Percentiles rank a stretch among this genome's conserved stretches.
phyloP scores from a whole-genome alignment of 1,139 yeast genomes.

The Kodamaea ohmeri region DNA sequence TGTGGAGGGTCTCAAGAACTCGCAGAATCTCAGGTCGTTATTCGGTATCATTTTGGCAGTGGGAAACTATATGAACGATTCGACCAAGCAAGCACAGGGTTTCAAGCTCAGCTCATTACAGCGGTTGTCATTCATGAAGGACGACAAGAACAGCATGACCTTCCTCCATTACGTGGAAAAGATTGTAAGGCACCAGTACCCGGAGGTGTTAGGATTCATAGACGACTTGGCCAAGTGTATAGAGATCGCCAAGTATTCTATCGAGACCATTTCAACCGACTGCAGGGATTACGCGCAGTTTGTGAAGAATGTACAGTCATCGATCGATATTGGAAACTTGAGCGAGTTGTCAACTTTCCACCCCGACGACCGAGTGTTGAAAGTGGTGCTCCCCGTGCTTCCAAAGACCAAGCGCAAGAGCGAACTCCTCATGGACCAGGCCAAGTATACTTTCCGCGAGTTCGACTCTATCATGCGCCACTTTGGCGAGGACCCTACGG shows the following conservation, averaged over 20 bases:
- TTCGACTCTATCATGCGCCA: constrained; percentile 69
- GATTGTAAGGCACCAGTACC: constrained; percentile 64
- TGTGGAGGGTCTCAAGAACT: constrained; percentile 56
- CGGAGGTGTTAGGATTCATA: constrained; percentile 58
- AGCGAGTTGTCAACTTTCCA: constrained; percentile 75
- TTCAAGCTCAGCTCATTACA: constrained; percentile 74
- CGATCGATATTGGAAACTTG: constrained; percentile 72
- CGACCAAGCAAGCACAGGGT: constrained; percentile 77
- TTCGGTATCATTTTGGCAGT: constrained; percentile 77
- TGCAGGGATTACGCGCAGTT: constrained; percentile 56
- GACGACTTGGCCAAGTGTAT: constrained; percentile 58
- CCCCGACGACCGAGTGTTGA: constrained; percentile 64
- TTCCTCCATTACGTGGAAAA: constrained; percentile 79
- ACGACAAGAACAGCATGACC: constrained; percentile 73
- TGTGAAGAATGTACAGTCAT: constrained; percentile 66
- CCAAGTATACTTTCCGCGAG: constrained; percentile 60
- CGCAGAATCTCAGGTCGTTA: constrained; percentile 58
- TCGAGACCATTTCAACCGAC: constrained; percentile 64
- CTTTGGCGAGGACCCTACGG: constrained; percentile 76
- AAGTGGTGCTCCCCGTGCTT: constrained; percentile 59
- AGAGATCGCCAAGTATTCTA: constrained; percentile 61
- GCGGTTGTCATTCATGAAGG: constrained; percentile 72
- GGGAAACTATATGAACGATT: constrained; percentile 82
- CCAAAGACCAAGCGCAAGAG: constrained; percentile 70
- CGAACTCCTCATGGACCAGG: constrained; percentile 61